These are phyloP conservation scores for Hawksworthiomyces lignivorus DNA, from an alignment of 2,329 filamentous ascomycete genomes.

Conservation along the genomic window DNA sequence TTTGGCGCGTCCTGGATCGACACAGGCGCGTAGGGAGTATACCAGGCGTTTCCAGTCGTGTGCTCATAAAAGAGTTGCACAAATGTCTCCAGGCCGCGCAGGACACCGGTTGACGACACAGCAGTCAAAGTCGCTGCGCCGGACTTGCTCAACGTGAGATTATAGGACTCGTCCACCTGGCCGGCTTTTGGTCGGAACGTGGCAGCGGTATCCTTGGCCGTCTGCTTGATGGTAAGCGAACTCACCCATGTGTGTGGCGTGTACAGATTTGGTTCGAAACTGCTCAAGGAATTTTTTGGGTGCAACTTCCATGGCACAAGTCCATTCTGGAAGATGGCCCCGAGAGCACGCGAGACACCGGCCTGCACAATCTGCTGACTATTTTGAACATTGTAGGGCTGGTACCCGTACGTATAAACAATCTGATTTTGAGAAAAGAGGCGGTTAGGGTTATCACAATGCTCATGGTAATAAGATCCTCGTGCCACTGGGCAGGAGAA, in stretches of 20 bases:
- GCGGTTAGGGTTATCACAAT: constrained; percentile 5
- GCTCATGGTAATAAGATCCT: no score
- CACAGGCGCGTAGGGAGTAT: constrained; percentile 65
- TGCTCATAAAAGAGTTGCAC: constrained; percentile 73
- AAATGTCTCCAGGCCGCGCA: constrained; percentile 69
- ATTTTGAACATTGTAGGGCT: constrained; percentile 31
- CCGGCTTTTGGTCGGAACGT: constrained; percentile 50
- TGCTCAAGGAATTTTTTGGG: constrained; percentile 45
- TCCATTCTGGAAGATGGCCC: constrained; percentile 57
- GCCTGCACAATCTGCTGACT: constrained; percentile 48
- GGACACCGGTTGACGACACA: constrained; percentile 58
- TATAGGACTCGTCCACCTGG: constrained; percentile 69
- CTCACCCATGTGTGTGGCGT: constrained; percentile 42
- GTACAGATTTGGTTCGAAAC: constrained; percentile 53
- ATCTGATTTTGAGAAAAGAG: constrained; percentile 30
- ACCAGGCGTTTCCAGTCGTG: constrained; percentile 48
- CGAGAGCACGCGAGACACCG: constrained; percentile 51
- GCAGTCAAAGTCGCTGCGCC: constrained; percentile 58
- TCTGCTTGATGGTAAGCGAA: constrained; percentile 56
- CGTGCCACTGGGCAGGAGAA: constrained; percentile 11
- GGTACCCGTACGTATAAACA: constrained; percentile 37
- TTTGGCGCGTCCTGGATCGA: constrained; percentile 64
- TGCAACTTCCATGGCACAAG: constrained; percentile 76
- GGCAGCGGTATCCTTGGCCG: constrained; percentile 40
- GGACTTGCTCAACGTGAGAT: constrained; percentile 47